These are phyloP conservation scores for Lachnellula occidentalis DNA, from an alignment of 2,329 filamentous ascomycete species.

Conservation along the genomic window DNA sequence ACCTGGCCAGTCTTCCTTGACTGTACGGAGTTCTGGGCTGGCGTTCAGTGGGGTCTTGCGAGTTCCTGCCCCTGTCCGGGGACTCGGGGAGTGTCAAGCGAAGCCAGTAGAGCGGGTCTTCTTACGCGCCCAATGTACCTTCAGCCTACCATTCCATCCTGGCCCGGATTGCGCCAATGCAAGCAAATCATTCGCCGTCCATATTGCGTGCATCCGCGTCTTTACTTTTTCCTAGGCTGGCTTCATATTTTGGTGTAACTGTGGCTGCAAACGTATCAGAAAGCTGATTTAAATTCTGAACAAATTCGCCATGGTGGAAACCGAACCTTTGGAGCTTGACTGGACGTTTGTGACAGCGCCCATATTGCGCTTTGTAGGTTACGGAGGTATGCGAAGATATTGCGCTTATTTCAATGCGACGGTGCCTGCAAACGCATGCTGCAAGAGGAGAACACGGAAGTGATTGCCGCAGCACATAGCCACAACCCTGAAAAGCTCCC, in stretches of 20 bases:
- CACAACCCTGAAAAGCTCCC: background rate
- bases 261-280: background rate
- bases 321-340: too few relatives aligned
- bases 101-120: background rate
- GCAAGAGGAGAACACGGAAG: background rate
- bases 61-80: background rate
- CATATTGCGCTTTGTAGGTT: too few relatives aligned
- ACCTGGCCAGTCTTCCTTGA: background rate
- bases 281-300: background rate
- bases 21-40: background rate
- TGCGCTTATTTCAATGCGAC: background rate
- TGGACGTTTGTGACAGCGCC: too few relatives aligned
- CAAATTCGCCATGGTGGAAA: background rate
- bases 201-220: background rate
- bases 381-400: background rate
- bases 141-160: background rate
- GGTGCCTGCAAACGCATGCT: background rate
- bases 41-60: background rate
- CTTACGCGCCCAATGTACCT: conserved; percentile 1
- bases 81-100: background rate
- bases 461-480: background rate
- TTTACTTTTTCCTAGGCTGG: background rate
- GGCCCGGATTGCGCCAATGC: background rate
- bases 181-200: background rate
- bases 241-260: background rate